A percentile compares a stretch with the other conserved stretches of the same genome.
Conservation (phyloP, 2,329 filamentous ascomycete species). For the Exophiala phaeomuriformis region DNA sequence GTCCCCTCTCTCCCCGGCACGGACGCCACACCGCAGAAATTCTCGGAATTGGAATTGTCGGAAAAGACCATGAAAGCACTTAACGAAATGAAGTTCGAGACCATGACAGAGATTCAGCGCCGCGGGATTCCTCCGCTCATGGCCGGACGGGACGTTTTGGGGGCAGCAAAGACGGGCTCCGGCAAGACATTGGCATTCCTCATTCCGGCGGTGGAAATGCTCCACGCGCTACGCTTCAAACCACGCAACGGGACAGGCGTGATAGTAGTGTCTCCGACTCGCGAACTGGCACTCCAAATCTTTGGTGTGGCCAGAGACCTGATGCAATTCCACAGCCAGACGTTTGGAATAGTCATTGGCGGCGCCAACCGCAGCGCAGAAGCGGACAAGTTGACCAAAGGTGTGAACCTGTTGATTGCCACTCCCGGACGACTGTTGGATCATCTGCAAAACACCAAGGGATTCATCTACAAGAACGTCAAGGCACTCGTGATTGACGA, state of each 20-base stretch:
- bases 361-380: conserved; percentile 87
- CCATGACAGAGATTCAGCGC: conserved; percentile 91
- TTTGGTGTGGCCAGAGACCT: conserved; percentile 91
- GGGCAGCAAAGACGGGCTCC: conserved; percentile 90
- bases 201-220: conserved; percentile 89
- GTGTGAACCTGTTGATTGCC: conserved; percentile 88
- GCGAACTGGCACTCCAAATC: conserved; percentile 90
- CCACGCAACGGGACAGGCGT: conserved; percentile 89
- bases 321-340: conserved; percentile 88
- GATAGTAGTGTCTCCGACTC: conserved; percentile 84
- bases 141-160: conserved; percentile 84
- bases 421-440: conserved; percentile 89
- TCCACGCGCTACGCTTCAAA: conserved; percentile 85
- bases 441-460: conserved; percentile 84
- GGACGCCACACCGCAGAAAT: conserved; percentile 59
- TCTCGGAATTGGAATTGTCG: conserved; percentile 75
- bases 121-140: conserved; percentile 80
- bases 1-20: conserved; percentile 52
- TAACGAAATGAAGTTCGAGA: conserved; percentile 83
- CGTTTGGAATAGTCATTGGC: conserved; percentile 91
- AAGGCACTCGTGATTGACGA: conserved; percentile 92
- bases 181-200: conserved; percentile 95
- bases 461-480: conserved; percentile 86
- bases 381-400: conserved; percentile 87
- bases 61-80: conserved; percentile 86